Base-by-base conservation (phyloP, 805 yeast genomes). In the Saccharomycopsis sp. region DNA sequence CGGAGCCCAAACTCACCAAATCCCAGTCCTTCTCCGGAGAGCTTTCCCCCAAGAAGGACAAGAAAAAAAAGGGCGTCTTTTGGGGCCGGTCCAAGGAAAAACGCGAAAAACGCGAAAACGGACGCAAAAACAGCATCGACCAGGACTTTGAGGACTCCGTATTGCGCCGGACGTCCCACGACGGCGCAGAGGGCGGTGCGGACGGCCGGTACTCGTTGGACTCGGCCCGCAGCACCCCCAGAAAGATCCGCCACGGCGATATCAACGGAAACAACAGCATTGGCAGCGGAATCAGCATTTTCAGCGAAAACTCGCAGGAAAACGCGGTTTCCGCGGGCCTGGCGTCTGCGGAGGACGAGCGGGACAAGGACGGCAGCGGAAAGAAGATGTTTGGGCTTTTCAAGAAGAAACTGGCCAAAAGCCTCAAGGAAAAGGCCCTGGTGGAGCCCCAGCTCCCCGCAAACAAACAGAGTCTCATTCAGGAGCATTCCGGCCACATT, bases 371-470 rank as follows among this genome's bases (percentile, higher is more conserved):
- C 24, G 34, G 41, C 5, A 29, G 37, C 16, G 46, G 52, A 9
- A 53, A 53, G 54, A 53, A 53, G 24, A 46, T 53, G 29, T 53
- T 53, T n/a, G 56, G 56, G 2, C 20, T 53, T 4, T 53, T 53
- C 20, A 53, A 53, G 56, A 53, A 53, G 52, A 60, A 60, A 24
- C 48, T 57, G n/a, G 24, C 37, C 20, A 60, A 60, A n/a, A 60
- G 46, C 34, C 44, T 55, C 55, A 56, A 50, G 34, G 54, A 57
- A n/a, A 57, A 51, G 34, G 16, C 14, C 3, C 24, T 18, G 3
- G 24, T 34, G 20, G 51, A 16, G 4, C 58, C 48, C 14, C 58
- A 51, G 50, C 29, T 55, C 16, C 57, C 57, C 3, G 14, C 8
- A 12, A 24, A 29, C 46, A 21, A 34, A 50, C 34, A 51, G 41